Conservation (phyloP, 1,139 yeast species). For the Arxiozyma slooffiae region DNA sequence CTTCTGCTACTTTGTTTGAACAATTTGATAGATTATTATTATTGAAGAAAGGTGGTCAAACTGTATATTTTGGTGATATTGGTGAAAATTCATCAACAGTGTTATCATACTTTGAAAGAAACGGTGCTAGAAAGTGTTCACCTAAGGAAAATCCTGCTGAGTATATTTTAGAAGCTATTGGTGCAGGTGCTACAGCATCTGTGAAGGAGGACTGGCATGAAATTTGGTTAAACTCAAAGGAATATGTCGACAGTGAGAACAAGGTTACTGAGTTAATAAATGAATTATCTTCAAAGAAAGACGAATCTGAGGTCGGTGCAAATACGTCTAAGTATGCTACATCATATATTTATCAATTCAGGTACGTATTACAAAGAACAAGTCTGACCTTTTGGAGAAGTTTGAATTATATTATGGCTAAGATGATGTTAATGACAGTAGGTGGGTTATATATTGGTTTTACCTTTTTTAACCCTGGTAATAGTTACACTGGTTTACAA, state of each 20-base stretch:
- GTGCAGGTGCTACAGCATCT: conserved; percentile 49
- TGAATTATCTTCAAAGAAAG: conserved; percentile 11
- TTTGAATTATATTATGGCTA: conserved; percentile 36
- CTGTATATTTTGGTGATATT: conserved; percentile 53
- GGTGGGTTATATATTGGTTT: conserved; percentile 40
- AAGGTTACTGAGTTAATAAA: conserved; percentile 25
- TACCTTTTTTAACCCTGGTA: conserved; percentile 35
- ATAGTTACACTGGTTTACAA: conserved; percentile 34
- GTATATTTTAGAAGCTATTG: conserved; percentile 50
- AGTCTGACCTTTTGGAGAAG: conserved; percentile 39
- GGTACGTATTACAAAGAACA: conserved; percentile 32
- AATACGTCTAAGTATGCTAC: conserved; percentile 33
- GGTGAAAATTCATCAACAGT: conserved; percentile 42
- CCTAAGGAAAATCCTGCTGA: conserved; percentile 47
- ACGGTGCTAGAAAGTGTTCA: conserved; percentile 47
- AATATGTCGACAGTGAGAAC: conserved; percentile 20
- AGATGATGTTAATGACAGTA: conserved; percentile 33
- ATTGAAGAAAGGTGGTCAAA: conserved; percentile 44
- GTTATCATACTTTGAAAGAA: conserved; percentile 41
- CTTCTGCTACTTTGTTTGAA: conserved; percentile 47
- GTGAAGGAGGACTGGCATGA: conserved; percentile 41
- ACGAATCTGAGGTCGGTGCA: conserved; percentile 6
- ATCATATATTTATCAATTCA: conserved; percentile 34
- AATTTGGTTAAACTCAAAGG: conserved; percentile 39
- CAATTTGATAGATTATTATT: conserved; percentile 39